These are phyloP conservation scores for Sonneratia caseolaris DNA, from an alignment of 345 rosid genomes.

Conservation along the genomic window DNA sequence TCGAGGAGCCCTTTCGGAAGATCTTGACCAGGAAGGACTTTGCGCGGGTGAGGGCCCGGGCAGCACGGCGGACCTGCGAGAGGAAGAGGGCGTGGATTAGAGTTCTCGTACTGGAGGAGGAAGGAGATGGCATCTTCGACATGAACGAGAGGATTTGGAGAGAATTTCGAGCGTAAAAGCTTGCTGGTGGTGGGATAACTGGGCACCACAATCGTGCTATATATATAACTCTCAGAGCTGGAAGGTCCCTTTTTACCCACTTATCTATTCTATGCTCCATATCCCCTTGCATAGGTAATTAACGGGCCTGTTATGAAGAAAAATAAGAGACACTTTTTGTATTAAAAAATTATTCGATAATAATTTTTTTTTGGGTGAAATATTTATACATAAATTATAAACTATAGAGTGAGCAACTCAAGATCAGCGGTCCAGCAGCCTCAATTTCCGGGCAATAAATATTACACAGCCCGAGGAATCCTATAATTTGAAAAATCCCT, in stretches of 20 bases:
- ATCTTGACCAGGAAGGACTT: slow-evolving; percentile 37
- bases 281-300: too few species aligned
- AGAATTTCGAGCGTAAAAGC: slow-evolving; percentile 15
- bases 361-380: too few species aligned
- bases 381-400: not conserved
- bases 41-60: slow-evolving; percentile 45
- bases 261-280: too few species aligned
- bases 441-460: slow-evolving; percentile 8
- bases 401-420: not conserved
- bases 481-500: not conserved
- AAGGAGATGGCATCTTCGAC: slow-evolving; percentile 18
- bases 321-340: too few species aligned
- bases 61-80: slow-evolving; percentile 42
- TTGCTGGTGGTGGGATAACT: slow-evolving; percentile 13
- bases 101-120: slow-evolving; percentile 41
- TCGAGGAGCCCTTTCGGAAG: slow-evolving; percentile 29
- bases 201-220: slow-evolving; percentile 15
- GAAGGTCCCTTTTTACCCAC: too few species aligned
- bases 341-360: too few species aligned
- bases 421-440: slow-evolving; percentile 13
- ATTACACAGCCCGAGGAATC: not conserved
- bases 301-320: too few species aligned
- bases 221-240: not conserved
- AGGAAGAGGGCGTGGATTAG: slow-evolving; percentile 45
- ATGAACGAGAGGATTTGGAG: not conserved